phyloP scores from a whole-genome alignment of 2,329 filamentous ascomycete genomes.

The Verticillium tricorpus region DNA sequence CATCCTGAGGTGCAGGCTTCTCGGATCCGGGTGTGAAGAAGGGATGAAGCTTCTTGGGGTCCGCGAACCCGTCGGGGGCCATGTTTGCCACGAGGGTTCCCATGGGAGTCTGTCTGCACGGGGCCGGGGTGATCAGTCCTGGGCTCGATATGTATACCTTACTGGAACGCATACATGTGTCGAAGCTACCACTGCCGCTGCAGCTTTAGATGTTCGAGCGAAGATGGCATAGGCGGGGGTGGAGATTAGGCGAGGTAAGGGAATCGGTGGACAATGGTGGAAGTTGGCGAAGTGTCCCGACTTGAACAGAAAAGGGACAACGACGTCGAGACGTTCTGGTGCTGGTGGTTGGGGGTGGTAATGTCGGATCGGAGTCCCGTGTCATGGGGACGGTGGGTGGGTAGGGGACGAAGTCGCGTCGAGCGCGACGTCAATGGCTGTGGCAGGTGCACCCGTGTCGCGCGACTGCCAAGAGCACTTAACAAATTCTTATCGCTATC shows the following conservation, averaged over 20 bases:
- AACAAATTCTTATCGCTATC: neutral
- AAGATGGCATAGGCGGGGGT: neutral
- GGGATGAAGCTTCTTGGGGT: slow-evolving; percentile 47
- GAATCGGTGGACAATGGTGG: neutral
- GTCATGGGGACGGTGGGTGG: neutral
- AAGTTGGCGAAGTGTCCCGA: neutral
- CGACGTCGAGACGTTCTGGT: neutral
- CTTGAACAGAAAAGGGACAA: neutral
- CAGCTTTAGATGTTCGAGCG: neutral
- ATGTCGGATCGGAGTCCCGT: neutral
- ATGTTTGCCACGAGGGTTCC: slow-evolving; percentile 39
- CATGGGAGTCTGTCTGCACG: slow-evolving; percentile 24
- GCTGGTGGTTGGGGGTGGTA: neutral
- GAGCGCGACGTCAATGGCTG: slow-evolving; percentile 2
- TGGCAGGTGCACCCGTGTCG: slow-evolving; percentile 5
- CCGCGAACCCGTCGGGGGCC: slow-evolving; percentile 33
- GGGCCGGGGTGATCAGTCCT: neutral
- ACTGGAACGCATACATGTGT: neutral
- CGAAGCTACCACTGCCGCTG: neutral
- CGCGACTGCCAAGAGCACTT: slow-evolving; percentile 11
- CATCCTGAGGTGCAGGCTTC: neutral
- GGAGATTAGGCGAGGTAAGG: neutral
- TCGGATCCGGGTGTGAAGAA: slow-evolving; percentile 38
- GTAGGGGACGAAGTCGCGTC: neutral
- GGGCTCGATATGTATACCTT: neutral